phyloP scores from a whole-genome alignment of 2,329 filamentous ascomycete species.

The Mycocentrospora acerina region DNA sequence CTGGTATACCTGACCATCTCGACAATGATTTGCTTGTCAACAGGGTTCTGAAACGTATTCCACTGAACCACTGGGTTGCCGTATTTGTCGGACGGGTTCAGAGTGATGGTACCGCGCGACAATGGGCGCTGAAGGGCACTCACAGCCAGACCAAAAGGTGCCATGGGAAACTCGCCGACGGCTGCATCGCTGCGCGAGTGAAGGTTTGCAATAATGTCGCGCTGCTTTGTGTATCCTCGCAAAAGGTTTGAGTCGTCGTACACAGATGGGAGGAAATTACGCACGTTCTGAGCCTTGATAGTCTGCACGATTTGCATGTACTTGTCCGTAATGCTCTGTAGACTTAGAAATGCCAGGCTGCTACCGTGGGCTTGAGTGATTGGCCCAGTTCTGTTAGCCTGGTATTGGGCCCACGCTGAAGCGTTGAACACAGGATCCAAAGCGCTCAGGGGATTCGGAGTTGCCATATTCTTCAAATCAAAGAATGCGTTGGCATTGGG shows the following conservation, averaged over 20 bases:
- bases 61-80: slow-evolving; percentile 36
- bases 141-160: slow-evolving; percentile 24
- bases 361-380: slow-evolving; percentile 27
- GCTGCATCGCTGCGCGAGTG: slow-evolving; percentile 27
- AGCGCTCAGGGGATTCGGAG: slow-evolving; percentile 21
- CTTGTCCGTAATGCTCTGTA: slow-evolving; percentile 19
- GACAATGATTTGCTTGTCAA: slow-evolving; percentile 39
- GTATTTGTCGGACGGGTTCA: slow-evolving; percentile 38
- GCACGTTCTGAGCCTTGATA: slow-evolving; percentile 19
- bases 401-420: slow-evolving; percentile 29
- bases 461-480: slow-evolving; percentile 22
- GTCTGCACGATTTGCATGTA: slow-evolving; percentile 17
- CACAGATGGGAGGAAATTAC: slow-evolving; percentile 17
- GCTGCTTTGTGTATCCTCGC: slow-evolving; percentile 24
- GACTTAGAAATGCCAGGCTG: slow-evolving; percentile 22
- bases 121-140: slow-evolving; percentile 23
- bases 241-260: slow-evolving; percentile 19
- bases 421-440: slow-evolving; percentile 28
- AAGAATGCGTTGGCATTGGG: slow-evolving; percentile 22
- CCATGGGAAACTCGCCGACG: slow-evolving; percentile 35
- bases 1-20: slow-evolving; percentile 41
- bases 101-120: slow-evolving; percentile 41
- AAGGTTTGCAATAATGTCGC: slow-evolving; percentile 24
- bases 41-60: slow-evolving; percentile 38
- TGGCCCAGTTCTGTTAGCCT: slow-evolving; percentile 27